Evolutionary conservation across 208 protist genomes (phyloP).

Genomic region (Leishmania mexicana): DNA sequence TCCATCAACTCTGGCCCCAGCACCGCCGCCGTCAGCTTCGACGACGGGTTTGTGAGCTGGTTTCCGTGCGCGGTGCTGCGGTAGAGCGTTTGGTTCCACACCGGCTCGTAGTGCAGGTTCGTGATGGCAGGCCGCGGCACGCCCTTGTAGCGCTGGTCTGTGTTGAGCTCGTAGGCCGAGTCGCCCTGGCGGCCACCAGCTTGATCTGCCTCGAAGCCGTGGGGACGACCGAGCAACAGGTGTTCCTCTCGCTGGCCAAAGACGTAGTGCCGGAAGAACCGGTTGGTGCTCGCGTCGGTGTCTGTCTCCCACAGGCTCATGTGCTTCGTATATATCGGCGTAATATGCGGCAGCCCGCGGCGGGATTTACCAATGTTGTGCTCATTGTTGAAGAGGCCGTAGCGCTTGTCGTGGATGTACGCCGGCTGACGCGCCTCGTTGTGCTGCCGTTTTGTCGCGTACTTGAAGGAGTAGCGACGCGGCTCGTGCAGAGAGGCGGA

Average conservation of each 20-base stretch:
- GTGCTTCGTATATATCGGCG: slow-evolving; percentile 77
- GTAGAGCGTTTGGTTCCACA: slow-evolving; percentile 83
- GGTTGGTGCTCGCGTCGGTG: slow-evolving; percentile 86
- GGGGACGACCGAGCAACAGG: slow-evolving; percentile 69
- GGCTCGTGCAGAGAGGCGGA: slow-evolving; percentile 35
- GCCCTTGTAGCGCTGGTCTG: slow-evolving; percentile 80
- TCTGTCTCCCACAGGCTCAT: slow-evolving; percentile 90
- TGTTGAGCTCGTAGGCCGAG: slow-evolving; percentile 71
- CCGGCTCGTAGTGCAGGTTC: slow-evolving; percentile 85
- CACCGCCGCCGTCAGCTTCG: slow-evolving; percentile 64
- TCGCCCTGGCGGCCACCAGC: slow-evolving; percentile 56
- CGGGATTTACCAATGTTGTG: slow-evolving; percentile 69
- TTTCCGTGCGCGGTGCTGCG: slow-evolving; percentile 56
- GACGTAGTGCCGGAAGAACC: slow-evolving; percentile 82
- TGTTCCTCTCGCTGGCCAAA: slow-evolving; percentile 81
- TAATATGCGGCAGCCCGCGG: slow-evolving; percentile 75
- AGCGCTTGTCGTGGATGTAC: slow-evolving; percentile 87
- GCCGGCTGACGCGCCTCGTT: slow-evolving; percentile 81
- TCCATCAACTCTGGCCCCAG: slow-evolving; percentile 75
- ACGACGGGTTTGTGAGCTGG: slow-evolving; percentile 65
- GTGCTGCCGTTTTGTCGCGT: slow-evolving; percentile 77
- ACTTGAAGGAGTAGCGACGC: slow-evolving; percentile 87
- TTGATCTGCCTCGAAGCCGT: slow-evolving; percentile 72
- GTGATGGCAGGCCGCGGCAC: slow-evolving; percentile 66
- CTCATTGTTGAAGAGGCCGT: slow-evolving; percentile 87